Conservation (phyloP, 768 basidiomycete species). For the Cyclocybe aegerita region DNA sequence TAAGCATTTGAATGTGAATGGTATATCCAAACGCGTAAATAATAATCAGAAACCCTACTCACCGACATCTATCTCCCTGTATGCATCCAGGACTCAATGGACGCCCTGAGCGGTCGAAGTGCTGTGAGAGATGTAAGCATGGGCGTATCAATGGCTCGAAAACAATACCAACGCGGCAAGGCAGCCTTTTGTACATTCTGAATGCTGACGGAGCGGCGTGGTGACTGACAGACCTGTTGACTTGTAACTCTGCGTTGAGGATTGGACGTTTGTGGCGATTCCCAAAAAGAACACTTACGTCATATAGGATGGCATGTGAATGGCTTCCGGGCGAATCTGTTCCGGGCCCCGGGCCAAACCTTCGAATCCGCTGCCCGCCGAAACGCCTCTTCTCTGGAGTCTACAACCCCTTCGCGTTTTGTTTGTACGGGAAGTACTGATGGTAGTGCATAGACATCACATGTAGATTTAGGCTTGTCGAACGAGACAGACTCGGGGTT, state of each 20-base stretch:
- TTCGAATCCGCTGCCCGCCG: too few relatives aligned
- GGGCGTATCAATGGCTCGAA: neutral
- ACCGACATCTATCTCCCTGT: slow-evolving; percentile 53
- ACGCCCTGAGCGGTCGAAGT: slow-evolving; percentile 46
- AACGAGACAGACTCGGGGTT: neutral
- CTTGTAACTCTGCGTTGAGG: too few relatives aligned
- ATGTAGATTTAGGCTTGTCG: neutral
- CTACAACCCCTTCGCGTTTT: too few relatives aligned
- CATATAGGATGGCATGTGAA: too few relatives aligned
- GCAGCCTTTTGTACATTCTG: slow-evolving; percentile 38
- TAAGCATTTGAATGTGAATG: neutral
- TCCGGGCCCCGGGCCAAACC: too few relatives aligned
- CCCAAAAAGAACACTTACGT: too few relatives aligned
- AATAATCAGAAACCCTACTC: slow-evolving; percentile 11
- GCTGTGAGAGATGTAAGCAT: slow-evolving; percentile 24
- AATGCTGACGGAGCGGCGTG: neutral
- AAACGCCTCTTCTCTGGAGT: too few relatives aligned
- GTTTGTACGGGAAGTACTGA: too few relatives aligned
- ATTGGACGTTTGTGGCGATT: too few relatives aligned
- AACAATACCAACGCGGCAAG: slow-evolving; percentile 42
- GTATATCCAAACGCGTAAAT: neutral
- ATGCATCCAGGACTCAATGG: slow-evolving; percentile 42
- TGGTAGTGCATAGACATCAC: too few relatives aligned
- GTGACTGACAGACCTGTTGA: too few relatives aligned
- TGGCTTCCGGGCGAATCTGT: too few relatives aligned